Conservation (phyloP, 345 rosid genomes). For the Eucalyptus coolabah region DNA sequence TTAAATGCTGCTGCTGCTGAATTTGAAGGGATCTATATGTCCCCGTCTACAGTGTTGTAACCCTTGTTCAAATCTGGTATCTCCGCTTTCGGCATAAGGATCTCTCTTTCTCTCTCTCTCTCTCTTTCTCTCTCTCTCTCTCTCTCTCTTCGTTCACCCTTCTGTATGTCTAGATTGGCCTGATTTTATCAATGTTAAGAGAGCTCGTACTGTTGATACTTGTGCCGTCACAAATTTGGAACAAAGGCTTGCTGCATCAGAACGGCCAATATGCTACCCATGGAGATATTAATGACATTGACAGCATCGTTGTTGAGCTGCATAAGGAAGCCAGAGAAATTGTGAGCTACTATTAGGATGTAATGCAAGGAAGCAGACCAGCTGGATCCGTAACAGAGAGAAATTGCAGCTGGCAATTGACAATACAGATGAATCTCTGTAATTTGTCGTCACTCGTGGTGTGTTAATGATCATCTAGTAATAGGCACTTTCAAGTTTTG, state of each 20-base stretch:
- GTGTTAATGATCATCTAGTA: background rate
- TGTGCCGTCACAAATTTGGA: conserved; percentile 5
- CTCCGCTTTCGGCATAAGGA: background rate
- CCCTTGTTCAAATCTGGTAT: background rate
- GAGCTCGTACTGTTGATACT: background rate
- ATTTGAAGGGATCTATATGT: background rate
- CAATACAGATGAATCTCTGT: background rate
- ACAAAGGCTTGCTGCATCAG: conserved; percentile 53
- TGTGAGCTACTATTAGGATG: background rate
- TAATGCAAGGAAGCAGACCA: background rate
- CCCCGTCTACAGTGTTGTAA: background rate
- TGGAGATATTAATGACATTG: conserved; percentile 78
- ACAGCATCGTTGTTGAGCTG: conserved; percentile 94
- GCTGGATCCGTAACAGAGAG: background rate
- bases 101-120: background rate
- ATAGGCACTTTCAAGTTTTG: background rate
- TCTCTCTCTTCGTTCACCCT: background rate
- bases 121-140: background rate
- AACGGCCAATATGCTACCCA: conserved; percentile 81
- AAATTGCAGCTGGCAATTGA: background rate
- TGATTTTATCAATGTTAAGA: background rate
- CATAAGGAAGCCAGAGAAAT: conserved; percentile 2
- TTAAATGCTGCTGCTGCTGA: background rate
- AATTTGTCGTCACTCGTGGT: background rate
- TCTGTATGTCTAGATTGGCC: background rate